Evolutionary conservation across 768 basidiomycete species (phyloP), one percentile per base, ranked within the genome.

Genomic region (Dentipellis fragilis): DNA sequence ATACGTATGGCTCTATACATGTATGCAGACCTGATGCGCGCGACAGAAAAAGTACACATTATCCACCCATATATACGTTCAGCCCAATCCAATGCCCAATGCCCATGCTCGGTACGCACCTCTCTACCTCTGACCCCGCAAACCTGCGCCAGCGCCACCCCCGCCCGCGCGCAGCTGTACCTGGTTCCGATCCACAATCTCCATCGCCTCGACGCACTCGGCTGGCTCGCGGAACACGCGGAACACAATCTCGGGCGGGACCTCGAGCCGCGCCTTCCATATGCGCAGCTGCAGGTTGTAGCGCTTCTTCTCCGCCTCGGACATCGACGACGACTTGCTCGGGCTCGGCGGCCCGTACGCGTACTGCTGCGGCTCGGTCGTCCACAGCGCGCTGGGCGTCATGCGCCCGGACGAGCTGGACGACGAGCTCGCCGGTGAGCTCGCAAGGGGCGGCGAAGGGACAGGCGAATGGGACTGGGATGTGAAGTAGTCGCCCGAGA

Each of bases 211-310:
- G 14, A 77, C 72, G 64, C 88, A 90, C 62, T 92, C 87, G 59
- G 62, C 69, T 10, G 89, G 84, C 42, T 80, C 67, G 61, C 80
- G 76, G 65, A 92, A 92, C 23, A 90, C 66, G 52, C 87, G 75
- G 63, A 91, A 67, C 17, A 71, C 68, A 10, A 89, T 73, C 59
- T 79, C 71, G 34, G 67, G 61, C 4, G 86, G 84, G 63, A 88
- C 78, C 64, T 75, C 68, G 59, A 71, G 73, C 54, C 86, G 70
- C 23, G 86, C 87, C 57, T 69, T 72, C 69, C 80, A 80, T 54
- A 91, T 76, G 35, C 89, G 72, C 60, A 67, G 68, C 71, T 90
- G 86, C 62, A 90, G 62, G 34, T 82, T 80, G 56, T 66, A 59
- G 58, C 80, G 72, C 69, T 71, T 80, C 68, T 71, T 79, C 62